Base-by-base conservation (phyloP, 2,329 filamentous ascomycete genomes). In the Cladosporium sp. region DNA sequence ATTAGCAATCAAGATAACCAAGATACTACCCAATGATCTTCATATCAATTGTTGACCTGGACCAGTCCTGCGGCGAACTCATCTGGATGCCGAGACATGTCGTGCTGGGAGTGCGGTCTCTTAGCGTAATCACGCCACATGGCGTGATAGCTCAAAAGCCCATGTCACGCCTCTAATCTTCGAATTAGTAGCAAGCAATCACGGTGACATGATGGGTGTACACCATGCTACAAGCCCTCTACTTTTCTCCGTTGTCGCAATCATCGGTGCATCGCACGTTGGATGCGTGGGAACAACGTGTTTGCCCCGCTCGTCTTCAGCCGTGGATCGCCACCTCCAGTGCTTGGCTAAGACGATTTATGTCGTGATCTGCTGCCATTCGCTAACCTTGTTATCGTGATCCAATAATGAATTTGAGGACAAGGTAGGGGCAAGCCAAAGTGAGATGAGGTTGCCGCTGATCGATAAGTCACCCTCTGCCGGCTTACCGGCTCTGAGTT, bases 81-180 rank as follows among this genome's bases (percentile, higher is more conserved):
- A 46, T 46, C n/a, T 46, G 51, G n/a, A 57, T 30, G 56, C 34
- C 56, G 34, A 58, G 34, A 46, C 18, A 58, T 58, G 56, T 58
- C 56, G 56, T 58, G 56, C 56, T 58, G 25, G 25, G 54, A 39
- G 23, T 34, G 51, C 56, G 34, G 56, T 30, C 39, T 8, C 32
- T 39, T 62, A 62, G 59, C 59, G 59, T 48, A 53, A 54, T 34
- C 60, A 63, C 60, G 60, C 49, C 48, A 63, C 16, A 54, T 63
- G 60, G 49, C 60, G 60, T 63, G 60, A 63, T 39, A 63, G 60
- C 60, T 63, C 23, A 7, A 63, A 21, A 7, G 8, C 25, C 32
- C 46, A 63, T 25, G 30, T 63, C 16, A 5, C 43, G 23, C 14
- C 11, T 18, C 28, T 3, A 11, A n/a, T 25, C 60, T 53, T 54